Conservation (phyloP, 768 basidiomycete genomes). For the Tricholoma sp. region DNA sequence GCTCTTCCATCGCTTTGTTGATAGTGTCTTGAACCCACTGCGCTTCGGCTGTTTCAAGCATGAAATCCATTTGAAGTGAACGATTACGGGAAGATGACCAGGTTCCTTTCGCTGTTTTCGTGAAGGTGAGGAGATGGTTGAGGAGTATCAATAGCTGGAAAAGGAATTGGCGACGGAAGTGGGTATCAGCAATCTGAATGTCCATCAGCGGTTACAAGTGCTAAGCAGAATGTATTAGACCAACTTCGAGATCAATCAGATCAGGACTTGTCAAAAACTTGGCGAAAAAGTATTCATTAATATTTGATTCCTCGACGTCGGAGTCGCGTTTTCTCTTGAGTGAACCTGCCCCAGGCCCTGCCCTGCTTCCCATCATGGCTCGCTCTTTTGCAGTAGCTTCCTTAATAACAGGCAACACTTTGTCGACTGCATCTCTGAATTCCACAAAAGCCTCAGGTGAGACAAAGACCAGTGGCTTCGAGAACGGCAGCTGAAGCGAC, state of each 20-base stretch:
- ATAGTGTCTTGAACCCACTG: constrained; percentile 77
- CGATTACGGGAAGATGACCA: constrained; percentile 67
- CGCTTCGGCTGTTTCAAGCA: constrained; percentile 57
- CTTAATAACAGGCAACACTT: constrained; percentile 72
- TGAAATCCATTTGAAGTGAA: constrained; percentile 81
- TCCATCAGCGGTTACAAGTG: constrained; percentile 3
- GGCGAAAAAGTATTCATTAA: constrained; percentile 83
- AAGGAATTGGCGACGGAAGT: constrained; percentile 90
- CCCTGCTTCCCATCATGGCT: constrained; percentile 78
- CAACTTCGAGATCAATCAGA: constrained; percentile 80
- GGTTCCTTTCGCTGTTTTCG: constrained; percentile 54
- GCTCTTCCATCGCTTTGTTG: constrained; percentile 49
- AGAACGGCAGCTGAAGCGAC: constrained; percentile 83
- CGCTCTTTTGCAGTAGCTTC: constrained; percentile 87
- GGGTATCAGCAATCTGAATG: constrained; percentile 75
- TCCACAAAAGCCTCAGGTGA: constrained; percentile 47
- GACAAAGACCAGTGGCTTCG: constrained; percentile 69
- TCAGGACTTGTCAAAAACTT: constrained; percentile 90
- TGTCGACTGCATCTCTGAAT: constrained; percentile 68
- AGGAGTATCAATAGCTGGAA: constrained; percentile 81
- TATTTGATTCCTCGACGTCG: constrained; percentile 47
- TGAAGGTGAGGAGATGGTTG: constrained; percentile 69
- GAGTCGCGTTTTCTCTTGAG: constrained; percentile 66
- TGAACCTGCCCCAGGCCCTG: constrained; percentile 30
- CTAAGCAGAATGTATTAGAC: constrained; percentile 12